A percentile compares a stretch with the other conserved stretches of the same genome.
These are phyloP conservation scores for Aspergillus affinis DNA, from an alignment of 495 filamentous ascomycete genomes.

Conservation along the genomic window DNA sequence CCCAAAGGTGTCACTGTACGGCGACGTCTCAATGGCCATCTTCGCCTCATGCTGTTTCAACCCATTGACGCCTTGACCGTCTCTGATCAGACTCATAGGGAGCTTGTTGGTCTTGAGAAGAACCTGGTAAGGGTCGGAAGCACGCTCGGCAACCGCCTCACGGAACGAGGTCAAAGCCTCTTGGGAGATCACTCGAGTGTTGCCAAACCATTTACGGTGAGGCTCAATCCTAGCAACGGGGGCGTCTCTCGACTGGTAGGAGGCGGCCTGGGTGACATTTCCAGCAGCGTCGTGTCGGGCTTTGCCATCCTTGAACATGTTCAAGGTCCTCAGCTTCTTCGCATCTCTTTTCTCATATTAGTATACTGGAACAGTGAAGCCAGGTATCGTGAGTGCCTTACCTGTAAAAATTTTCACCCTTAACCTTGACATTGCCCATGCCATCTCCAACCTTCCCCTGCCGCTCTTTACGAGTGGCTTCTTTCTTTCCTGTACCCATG, in stretches of 20 bases:
- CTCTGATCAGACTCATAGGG: slow-evolving; percentile 77
- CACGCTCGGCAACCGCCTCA: slow-evolving; percentile 86
- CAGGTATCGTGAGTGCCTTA: slow-evolving; percentile 24
- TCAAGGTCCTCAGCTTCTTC: slow-evolving; percentile 83
- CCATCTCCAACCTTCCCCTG: slow-evolving; percentile 81
- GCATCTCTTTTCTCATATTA: slow-evolving; percentile 54
- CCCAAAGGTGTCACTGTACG: slow-evolving; percentile 88
- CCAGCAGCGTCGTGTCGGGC: slow-evolving; percentile 73
- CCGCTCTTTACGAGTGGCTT: slow-evolving; percentile 72
- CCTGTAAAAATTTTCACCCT: slow-evolving; percentile 96
- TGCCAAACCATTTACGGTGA: slow-evolving; percentile 85
- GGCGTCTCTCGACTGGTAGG: slow-evolving; percentile 74
- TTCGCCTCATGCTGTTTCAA: slow-evolving; percentile 92
- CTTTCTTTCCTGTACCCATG: slow-evolving; percentile 98
- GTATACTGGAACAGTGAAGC: slow-evolving; percentile 4
- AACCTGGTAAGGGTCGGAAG: slow-evolving; percentile 87
- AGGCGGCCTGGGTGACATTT: slow-evolving; percentile 76
- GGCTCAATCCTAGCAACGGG: slow-evolving; percentile 90
- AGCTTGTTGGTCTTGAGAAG: slow-evolving; percentile 93
- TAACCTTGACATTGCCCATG: slow-evolving; percentile 85
- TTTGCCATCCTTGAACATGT: slow-evolving; percentile 83
- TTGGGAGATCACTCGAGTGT: slow-evolving; percentile 67
- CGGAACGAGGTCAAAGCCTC: slow-evolving; percentile 77
- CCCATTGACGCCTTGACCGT: slow-evolving; percentile 66
- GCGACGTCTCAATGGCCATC: slow-evolving; percentile 83